Evolutionary conservation across 768 basidiomycete species (phyloP).

Genomic region (Termitomyces titanicus): DNA sequence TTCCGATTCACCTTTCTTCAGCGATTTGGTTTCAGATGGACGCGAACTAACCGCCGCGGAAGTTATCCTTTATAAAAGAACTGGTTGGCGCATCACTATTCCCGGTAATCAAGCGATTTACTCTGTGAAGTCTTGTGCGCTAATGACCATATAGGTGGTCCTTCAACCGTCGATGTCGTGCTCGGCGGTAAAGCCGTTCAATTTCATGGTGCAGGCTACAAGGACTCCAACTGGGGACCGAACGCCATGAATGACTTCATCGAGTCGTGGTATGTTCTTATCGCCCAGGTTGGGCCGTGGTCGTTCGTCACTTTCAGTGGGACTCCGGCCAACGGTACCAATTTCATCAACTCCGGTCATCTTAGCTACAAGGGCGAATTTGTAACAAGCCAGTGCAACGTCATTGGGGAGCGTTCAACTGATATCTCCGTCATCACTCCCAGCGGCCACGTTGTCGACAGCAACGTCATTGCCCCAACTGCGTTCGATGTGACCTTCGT

Average conservation of each 20-base stretch:
- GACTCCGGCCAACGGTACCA: slow-evolving; percentile 8
- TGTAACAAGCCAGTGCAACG: slow-evolving; percentile 13
- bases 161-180: slow-evolving; percentile 8
- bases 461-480: slow-evolving; percentile 8
- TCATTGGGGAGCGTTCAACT: slow-evolving; percentile 12
- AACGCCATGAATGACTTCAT: slow-evolving; percentile 15
- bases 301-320: slow-evolving; percentile 15
- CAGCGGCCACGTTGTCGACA: slow-evolving; percentile 6
- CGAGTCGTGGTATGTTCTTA: slow-evolving; percentile 14
- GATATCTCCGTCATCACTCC: slow-evolving; percentile 12
- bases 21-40: slow-evolving; percentile 8
- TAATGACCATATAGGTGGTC: slow-evolving; percentile 1
- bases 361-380: slow-evolving; percentile 12
- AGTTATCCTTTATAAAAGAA: slow-evolving; percentile 9
- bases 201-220: slow-evolving; percentile 12
- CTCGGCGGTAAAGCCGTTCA: slow-evolving; percentile 8
- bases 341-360: slow-evolving; percentile 13
- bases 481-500: slow-evolving; percentile 13
- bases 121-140: neutral
- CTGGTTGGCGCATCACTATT: slow-evolving; percentile 14
- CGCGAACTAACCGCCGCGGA: slow-evolving; percentile 9
- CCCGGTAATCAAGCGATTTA: neutral
- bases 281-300: slow-evolving; percentile 15
- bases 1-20: slow-evolving; percentile 13
- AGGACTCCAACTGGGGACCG: slow-evolving; percentile 15